phyloP scores from a whole-genome alignment of 2,329 filamentous ascomycete genomes.

The Trichoderma gracile region DNA sequence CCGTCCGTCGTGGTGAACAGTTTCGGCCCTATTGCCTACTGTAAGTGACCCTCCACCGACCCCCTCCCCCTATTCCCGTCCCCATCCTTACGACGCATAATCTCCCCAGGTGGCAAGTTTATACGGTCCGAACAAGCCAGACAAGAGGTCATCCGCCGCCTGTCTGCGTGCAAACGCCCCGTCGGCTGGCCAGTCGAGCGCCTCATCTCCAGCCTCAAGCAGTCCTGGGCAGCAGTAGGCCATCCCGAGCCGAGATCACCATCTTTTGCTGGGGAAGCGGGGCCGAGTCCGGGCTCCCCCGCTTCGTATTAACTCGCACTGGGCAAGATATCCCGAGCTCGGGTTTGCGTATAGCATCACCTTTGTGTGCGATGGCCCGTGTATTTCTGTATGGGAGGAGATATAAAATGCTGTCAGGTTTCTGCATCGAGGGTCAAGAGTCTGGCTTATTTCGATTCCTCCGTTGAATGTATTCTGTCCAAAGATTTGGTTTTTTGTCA shows the following conservation, averaged over 20 bases:
- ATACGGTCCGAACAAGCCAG: conserved; percentile 33
- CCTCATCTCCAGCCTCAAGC: conserved; percentile 37
- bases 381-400: neutral
- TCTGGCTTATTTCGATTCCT: neutral
- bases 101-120: conserved; percentile 36
- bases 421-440: neutral
- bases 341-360: conserved; percentile 32
- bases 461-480: too few species aligned
- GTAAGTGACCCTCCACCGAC: conserved; percentile 35
- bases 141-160: conserved; percentile 38
- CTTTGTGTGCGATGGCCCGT: neutral
- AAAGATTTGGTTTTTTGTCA: too few species aligned
- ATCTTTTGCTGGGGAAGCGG: conserved; percentile 15
- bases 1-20: conserved; percentile 49
- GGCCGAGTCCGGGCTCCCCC: conserved; percentile 15
- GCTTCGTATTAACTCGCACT: neutral
- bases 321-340: conserved; percentile 36
- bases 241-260: conserved; percentile 4
- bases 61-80: neutral
- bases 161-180: conserved; percentile 38
- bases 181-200: conserved; percentile 45
- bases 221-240: conserved; percentile 32
- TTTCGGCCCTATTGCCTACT: conserved; percentile 51
- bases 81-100: neutral
- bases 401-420: neutral